These are phyloP conservation scores for Suillus alpinus DNA, from an alignment of 768 basidiomycete species.

Conservation along the genomic window DNA sequence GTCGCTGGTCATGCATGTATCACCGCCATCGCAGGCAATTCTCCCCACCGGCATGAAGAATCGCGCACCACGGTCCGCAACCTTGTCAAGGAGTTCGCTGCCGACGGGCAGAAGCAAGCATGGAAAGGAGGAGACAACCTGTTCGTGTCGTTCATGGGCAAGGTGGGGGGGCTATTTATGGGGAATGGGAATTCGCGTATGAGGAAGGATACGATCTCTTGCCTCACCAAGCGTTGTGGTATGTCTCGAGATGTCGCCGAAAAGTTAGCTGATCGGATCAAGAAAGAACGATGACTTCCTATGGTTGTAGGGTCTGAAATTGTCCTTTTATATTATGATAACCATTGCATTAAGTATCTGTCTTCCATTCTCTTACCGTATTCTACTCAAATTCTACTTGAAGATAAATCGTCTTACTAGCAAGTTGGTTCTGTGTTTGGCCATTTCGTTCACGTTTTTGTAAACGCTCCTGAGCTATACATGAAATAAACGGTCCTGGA, in stretches of 20 bases:
- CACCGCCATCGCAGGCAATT: slow-evolving; percentile 29
- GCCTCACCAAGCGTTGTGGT: slow-evolving; percentile 25
- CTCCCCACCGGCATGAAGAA: slow-evolving; percentile 14
- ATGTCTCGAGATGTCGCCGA: slow-evolving; percentile 25
- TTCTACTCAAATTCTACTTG: no score
- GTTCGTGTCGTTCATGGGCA: slow-evolving; percentile 15
- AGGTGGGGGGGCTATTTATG: slow-evolving; percentile 14
- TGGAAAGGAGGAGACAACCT: slow-evolving; percentile 21
- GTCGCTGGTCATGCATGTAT: slow-evolving; percentile 38
- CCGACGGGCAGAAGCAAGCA: slow-evolving; percentile 21
- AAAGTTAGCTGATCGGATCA: slow-evolving; percentile 7
- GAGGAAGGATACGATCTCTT: slow-evolving; percentile 19
- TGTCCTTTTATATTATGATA: no score
- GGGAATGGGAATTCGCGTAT: slow-evolving; percentile 14
- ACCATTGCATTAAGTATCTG: no score
- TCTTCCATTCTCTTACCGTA: no score
- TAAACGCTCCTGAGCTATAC: slow-evolving; percentile 83
- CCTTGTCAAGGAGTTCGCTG: slow-evolving; percentile 18
- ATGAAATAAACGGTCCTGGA: no score
- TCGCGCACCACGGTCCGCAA: slow-evolving; percentile 26
- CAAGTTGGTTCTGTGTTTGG: slow-evolving; percentile 10
- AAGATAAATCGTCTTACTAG: no score
- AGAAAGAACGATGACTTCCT: neutral
- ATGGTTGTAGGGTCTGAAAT: no score
- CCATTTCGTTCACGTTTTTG: no score